Conservation (phyloP, 768 basidiomycete species). For the Cytidiella melzeri region DNA sequence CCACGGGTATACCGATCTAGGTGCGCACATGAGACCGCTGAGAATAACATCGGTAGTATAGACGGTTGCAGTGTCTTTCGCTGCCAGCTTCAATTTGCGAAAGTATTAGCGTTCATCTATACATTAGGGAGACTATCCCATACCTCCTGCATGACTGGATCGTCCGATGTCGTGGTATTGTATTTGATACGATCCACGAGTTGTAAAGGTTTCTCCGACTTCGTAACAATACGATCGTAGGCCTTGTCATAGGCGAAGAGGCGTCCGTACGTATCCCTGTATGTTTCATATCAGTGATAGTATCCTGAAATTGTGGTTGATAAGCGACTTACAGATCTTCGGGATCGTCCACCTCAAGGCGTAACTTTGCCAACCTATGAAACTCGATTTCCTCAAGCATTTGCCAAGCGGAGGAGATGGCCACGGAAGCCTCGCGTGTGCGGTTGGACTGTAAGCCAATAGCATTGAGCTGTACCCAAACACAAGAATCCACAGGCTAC, state of each 20-base stretch:
- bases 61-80: slow-evolving; percentile 75
- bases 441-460: slow-evolving; percentile 55
- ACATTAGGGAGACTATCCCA: slow-evolving; percentile 9
- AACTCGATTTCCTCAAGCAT: slow-evolving; percentile 98
- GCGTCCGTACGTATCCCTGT: slow-evolving; percentile 81
- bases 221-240: slow-evolving; percentile 93
- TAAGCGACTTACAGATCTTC: slow-evolving; percentile 69
- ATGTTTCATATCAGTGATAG: slow-evolving; percentile 11
- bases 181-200: slow-evolving; percentile 93
- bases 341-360: slow-evolving; percentile 90
- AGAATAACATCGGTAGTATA: slow-evolving; percentile 96
- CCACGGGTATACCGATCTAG: slow-evolving; percentile 96
- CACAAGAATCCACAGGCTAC: slow-evolving; percentile 12
- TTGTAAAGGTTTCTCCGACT: slow-evolving; percentile 86
- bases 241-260: slow-evolving; percentile 90
- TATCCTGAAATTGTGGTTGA: background rate
- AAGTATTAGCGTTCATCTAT: slow-evolving; percentile 4
- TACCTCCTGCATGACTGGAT: slow-evolving; percentile 93
- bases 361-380: slow-evolving; percentile 82
- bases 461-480: slow-evolving; percentile 6
- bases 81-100: slow-evolving; percentile 51
- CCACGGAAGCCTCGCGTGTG: slow-evolving; percentile 87
- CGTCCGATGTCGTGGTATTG: slow-evolving; percentile 96
- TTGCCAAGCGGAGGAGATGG: slow-evolving; percentile 88
- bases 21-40: slow-evolving; percentile 92